Conservation (phyloP, 2,329 filamentous ascomycete species). For the Microdochium paspali region DNA sequence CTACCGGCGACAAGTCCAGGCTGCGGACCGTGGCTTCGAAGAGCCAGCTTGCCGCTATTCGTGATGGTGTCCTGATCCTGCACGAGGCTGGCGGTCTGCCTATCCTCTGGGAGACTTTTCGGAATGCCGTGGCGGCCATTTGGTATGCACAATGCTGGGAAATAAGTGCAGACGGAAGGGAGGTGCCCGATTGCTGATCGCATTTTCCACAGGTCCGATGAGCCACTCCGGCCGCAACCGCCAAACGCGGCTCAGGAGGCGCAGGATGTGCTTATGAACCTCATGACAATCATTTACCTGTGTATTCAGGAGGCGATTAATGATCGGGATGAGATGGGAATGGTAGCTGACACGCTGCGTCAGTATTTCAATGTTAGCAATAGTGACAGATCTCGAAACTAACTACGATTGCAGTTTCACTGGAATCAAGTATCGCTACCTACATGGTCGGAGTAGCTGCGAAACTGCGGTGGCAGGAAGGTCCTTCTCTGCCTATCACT, state of each 20-base stretch:
- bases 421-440: slow-evolving; percentile 60
- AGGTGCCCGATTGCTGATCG: not conserved
- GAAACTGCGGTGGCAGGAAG: slow-evolving; percentile 65
- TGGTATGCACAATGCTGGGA: slow-evolving; percentile 29
- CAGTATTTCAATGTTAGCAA: slow-evolving; percentile 18
- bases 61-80: slow-evolving; percentile 40
- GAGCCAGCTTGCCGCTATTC: slow-evolving; percentile 51
- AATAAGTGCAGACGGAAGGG: slow-evolving; percentile 12
- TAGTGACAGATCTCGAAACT: slow-evolving; percentile 6
- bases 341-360: slow-evolving; percentile 40
- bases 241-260: slow-evolving; percentile 34
- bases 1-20: slow-evolving; percentile 31
- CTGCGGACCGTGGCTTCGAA: slow-evolving; percentile 37
- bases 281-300: slow-evolving; percentile 56
- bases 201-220: slow-evolving; percentile 30
- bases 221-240: slow-evolving; percentile 27
- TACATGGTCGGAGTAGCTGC: slow-evolving; percentile 62
- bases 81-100: slow-evolving; percentile 39
- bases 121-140: slow-evolving; percentile 38
- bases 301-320: slow-evolving; percentile 46
- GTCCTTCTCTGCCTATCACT: slow-evolving; percentile 49
- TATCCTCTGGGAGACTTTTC: slow-evolving; percentile 41
- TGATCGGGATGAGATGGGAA: slow-evolving; percentile 36
- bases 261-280: slow-evolving; percentile 51
- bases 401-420: slow-evolving; percentile 29